Base-by-base conservation (phyloP, 352 stramenopile genomes). In the Elongisporangium senticosum region DNA sequence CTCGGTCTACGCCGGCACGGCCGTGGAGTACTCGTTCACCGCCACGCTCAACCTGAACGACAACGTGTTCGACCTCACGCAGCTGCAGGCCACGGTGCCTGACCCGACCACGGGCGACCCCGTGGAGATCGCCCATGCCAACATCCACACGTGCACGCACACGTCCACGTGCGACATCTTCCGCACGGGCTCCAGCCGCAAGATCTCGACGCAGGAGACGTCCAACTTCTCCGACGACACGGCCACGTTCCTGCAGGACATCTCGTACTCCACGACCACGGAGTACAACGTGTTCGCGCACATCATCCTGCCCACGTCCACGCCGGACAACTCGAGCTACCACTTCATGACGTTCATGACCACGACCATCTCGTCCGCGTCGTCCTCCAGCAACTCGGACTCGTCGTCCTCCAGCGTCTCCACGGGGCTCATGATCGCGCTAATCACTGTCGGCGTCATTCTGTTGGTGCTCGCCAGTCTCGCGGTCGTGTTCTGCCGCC, bases 281-380 rank as follows among this genome's bases (percentile, higher is more conserved):
- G 78, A 88, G 37, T 80, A 85, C 54, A 90, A 89, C 55, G 78
- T 92, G 4, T 92, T 90, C 26, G 80, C 83, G 37, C 83, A 92
- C 67, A 67, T 92, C 24, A 87, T 92, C 51, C 64, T 92, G 15
- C 73, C 83, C 11, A 73, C 77, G 0, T 67, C 63, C 53, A 72
- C 87, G 55, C 79, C 71, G n/a, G 49, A 68, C 13, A 63, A 82
- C 33, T 61, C 83, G 62, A 87, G 76, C 26, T 92, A 89, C 63
- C 79, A 92, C 65, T 89, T 92, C 56, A 80, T 92, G 51, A 82
- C 77, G 37, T 92, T 89, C 64, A 75, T 80, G 26, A 92, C 77
- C 15, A 84, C 79, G 5, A 58, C 47, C 2, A 53, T 76, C 6
- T 51, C 20, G 7, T 63, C 66, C 22, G 71, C 63, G 0, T 68